Conservation (phyloP, 2,329 filamentous ascomycete genomes). For the Clonostachys rhizophaga region DNA sequence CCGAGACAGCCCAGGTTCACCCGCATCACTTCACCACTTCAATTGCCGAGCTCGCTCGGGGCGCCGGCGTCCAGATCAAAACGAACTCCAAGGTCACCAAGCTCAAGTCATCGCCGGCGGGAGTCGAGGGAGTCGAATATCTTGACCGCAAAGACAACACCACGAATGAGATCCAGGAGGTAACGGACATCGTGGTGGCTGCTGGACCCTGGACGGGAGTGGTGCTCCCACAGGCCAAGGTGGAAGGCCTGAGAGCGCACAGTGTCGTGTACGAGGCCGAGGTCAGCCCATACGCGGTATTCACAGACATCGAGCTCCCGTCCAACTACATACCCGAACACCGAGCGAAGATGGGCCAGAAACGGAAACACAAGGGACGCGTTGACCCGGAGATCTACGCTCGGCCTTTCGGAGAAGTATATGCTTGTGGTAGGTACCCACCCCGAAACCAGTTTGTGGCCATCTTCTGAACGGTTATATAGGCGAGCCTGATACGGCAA, state of each 20-base stretch:
- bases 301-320: conserved; percentile 80
- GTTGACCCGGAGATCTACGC: conserved; percentile 93
- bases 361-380: conserved; percentile 50
- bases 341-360: conserved; percentile 38
- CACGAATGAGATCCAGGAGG: conserved; percentile 27
- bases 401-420: conserved; percentile 81
- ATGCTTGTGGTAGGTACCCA: conserved; percentile 68
- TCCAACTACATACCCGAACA: conserved; percentile 53
- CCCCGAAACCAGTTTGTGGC: too few relatives aligned
- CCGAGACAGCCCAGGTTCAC: conserved; percentile 89
- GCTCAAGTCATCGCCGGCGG: conserved; percentile 48
- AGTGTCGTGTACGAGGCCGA: conserved; percentile 61
- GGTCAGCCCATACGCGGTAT: conserved; percentile 72
- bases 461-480: background rate
- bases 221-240: conserved; percentile 51
- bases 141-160: conserved; percentile 38
- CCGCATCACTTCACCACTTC: conserved; percentile 84
- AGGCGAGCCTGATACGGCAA: conserved; percentile 71
- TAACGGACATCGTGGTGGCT: conserved; percentile 50
- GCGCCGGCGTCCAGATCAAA: conserved; percentile 63
- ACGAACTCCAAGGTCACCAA: conserved; percentile 62
- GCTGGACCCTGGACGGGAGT: conserved; percentile 61
- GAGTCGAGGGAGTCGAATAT: conserved; percentile 59
- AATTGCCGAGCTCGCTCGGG: conserved; percentile 72
- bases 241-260: conserved; percentile 57